Evolutionary conservation across 768 basidiomycete species (phyloP).

Genomic region (Agaricus subrufescens): DNA sequence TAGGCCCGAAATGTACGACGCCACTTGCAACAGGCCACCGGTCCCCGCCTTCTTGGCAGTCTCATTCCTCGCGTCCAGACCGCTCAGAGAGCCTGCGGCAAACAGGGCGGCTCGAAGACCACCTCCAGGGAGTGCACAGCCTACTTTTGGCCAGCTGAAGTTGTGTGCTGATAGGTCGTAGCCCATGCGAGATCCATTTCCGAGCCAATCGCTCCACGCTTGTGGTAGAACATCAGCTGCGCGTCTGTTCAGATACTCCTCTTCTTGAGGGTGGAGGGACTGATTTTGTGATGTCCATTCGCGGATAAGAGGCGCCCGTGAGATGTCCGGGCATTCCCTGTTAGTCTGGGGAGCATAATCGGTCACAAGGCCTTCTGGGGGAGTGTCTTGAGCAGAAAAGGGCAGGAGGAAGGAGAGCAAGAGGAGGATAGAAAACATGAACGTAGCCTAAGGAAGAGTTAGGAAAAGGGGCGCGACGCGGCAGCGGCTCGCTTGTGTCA

Average conservation of each 20-base stretch:
- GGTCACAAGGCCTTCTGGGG: conserved; percentile 18
- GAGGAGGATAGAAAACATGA: not conserved
- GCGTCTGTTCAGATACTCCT: conserved; percentile 40
- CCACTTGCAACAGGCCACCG: conserved; percentile 66
- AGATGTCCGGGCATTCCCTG: conserved; percentile 47
- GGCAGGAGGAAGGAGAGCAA: not conserved
- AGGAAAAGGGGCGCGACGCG: not conserved
- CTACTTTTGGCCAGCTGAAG: conserved; percentile 49
- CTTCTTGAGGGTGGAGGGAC: conserved; percentile 44
- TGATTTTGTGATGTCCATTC: conserved; percentile 47
- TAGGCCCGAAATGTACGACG: conserved; percentile 63
- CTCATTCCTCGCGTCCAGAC: conserved; percentile 56
- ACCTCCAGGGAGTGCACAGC: conserved; percentile 66
- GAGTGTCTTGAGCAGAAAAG: not conserved
- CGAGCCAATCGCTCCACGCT: conserved; percentile 60
- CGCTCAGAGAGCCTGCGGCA: conserved; percentile 55
- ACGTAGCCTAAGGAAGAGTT: not conserved
- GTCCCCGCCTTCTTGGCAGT: conserved; percentile 55
- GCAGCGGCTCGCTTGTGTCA: too few relatives aligned
- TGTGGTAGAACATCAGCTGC: conserved; percentile 32
- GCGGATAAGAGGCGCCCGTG: conserved; percentile 44
- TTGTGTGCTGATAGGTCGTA: conserved; percentile 36
- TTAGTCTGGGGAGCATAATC: conserved; percentile 51
- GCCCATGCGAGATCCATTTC: conserved; percentile 45
- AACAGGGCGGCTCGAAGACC: conserved; percentile 66